Evolutionary conservation across 1,284 basidiomycete species (phyloP).

Genomic region (Fomitiporia mediterranea): DNA sequence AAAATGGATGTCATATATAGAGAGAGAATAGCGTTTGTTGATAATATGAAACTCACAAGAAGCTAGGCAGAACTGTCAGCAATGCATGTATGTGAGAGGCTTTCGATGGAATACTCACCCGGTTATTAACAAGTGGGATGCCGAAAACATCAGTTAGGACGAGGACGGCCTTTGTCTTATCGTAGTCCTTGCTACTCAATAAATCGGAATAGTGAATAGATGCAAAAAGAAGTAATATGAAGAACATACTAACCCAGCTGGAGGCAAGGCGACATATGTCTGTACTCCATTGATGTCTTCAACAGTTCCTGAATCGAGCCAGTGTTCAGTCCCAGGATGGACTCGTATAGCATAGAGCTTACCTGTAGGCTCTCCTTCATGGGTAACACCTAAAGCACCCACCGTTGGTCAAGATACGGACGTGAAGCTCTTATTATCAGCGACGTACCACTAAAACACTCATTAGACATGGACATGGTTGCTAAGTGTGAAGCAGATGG

Average conservation of each 20-base stretch:
- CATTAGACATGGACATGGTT: too few relatives aligned
- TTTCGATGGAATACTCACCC: conserved; percentile 30
- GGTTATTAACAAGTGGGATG: conserved; percentile 49
- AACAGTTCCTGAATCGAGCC: conserved; percentile 28
- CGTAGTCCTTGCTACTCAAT: conserved; percentile 28
- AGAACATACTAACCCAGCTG: conserved; percentile 6
- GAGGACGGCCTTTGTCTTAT: conserved; percentile 54
- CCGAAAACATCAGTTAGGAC: conserved; percentile 65
- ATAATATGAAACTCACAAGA: conserved; percentile 1
- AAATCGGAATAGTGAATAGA: too few relatives aligned
- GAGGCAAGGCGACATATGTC: conserved; percentile 45
- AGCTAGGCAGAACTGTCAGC: not conserved
- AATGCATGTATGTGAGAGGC: not conserved
- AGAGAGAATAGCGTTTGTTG: not conserved
- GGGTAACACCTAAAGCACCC: conserved; percentile 43
- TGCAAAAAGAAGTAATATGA: too few relatives aligned
- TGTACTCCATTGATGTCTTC: conserved; percentile 43
- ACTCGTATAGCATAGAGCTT: too few relatives aligned
- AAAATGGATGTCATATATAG: not conserved
- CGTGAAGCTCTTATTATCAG: too few relatives aligned
- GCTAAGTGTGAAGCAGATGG: too few relatives aligned
- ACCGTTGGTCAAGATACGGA: not conserved
- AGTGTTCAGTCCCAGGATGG: too few relatives aligned
- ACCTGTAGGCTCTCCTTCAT: conserved; percentile 53
- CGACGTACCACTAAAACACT: conserved; percentile 12